Evolutionary conservation across 129 eudicot genomes (phyloP).

Genomic region (Flaveria linearis): DNA sequence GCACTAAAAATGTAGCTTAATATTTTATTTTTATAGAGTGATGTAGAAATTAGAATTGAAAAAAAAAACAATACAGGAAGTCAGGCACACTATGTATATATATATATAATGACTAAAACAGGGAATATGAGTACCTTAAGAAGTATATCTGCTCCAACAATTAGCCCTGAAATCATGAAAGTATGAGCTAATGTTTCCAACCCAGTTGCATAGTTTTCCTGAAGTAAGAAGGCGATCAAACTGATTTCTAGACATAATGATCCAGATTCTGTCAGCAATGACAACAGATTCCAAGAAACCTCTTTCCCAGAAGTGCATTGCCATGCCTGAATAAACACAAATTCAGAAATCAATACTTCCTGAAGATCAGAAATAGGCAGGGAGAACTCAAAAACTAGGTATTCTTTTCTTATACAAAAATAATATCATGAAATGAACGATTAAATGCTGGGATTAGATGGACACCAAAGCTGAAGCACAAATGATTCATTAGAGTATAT

Average conservation of each 20-base stretch:
- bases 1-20: neutral
- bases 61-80: neutral
- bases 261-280: constrained; percentile 63
- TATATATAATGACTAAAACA: neutral
- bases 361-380: neutral
- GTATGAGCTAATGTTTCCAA: constrained; percentile 74
- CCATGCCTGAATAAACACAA: constrained; percentile 59
- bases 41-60: neutral
- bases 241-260: constrained; percentile 71
- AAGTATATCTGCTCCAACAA: constrained; percentile 64
- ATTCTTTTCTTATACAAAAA: neutral
- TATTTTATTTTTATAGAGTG: neutral
- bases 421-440: neutral
- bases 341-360: constrained; percentile 3
- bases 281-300: constrained; percentile 64
- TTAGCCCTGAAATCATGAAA: constrained; percentile 62
- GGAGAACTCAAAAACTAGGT: neutral
- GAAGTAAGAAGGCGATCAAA: constrained; percentile 70
- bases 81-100: neutral
- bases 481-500: neutral
- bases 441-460: neutral
- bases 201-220: constrained; percentile 70
- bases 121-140: constrained; percentile 48
- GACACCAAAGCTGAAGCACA: neutral
- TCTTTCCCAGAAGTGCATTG: constrained; percentile 63